Percentiles rank a stretch among this genome's conserved stretches.
Conservation (phyloP, 495 filamentous ascomycete genomes). For the Amorphotheca resinae region DNA sequence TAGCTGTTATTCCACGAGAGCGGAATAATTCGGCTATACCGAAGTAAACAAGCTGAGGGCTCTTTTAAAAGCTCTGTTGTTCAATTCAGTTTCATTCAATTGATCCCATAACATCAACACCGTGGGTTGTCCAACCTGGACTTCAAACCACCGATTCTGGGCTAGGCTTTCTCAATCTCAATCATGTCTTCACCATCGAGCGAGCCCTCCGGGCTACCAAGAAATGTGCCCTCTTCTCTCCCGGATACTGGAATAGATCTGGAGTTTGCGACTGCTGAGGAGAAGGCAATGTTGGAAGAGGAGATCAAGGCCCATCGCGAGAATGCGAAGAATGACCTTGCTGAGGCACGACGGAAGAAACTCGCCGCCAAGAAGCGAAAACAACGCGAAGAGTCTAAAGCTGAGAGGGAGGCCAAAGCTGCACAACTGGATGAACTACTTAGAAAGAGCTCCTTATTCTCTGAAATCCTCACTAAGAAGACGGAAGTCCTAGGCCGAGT, state of each 20-base stretch:
- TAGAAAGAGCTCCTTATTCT: slow-evolving; percentile 25
- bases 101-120: too few species aligned
- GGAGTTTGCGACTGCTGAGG: slow-evolving; percentile 7
- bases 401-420: slow-evolving; percentile 38
- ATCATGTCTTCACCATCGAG: slow-evolving; percentile 2
- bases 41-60: too few species aligned
- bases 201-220: slow-evolving; percentile 24
- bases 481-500: slow-evolving; percentile 41
- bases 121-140: too few species aligned
- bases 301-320: slow-evolving; percentile 34
- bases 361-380: slow-evolving; percentile 13
- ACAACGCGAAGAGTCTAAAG: slow-evolving; percentile 28
- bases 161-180: neutral
- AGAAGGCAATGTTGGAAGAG: slow-evolving; percentile 25
- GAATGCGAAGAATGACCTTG: slow-evolving; percentile 29
- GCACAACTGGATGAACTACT: slow-evolving; percentile 38
- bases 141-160: too few species aligned
- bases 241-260: slow-evolving; percentile 12
- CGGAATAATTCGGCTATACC: too few species aligned
- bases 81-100: too few species aligned
- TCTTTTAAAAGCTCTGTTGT: too few species aligned
- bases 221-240: slow-evolving; percentile 32
- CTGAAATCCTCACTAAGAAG: slow-evolving; percentile 41
- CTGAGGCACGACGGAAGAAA: slow-evolving; percentile 29
- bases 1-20: too few species aligned